Conservation (phyloP, 345 rosid species). For the Ceriops decandra region DNA sequence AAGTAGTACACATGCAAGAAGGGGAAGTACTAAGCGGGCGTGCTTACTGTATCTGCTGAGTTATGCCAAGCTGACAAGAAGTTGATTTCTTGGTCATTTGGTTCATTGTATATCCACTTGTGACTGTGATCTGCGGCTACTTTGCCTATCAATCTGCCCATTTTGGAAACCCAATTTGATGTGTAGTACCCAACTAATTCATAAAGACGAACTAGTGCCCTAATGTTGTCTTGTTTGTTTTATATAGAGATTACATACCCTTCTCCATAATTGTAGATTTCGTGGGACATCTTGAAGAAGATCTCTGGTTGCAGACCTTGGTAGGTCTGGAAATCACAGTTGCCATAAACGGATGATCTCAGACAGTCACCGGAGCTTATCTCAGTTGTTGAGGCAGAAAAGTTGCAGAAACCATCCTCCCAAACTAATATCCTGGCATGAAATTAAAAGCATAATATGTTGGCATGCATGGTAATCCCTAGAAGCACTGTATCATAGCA, state of each 20-base stretch:
- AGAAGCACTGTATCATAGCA: too few relatives aligned
- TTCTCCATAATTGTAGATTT: conserved; percentile 99
- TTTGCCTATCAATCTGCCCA: conserved; percentile 84
- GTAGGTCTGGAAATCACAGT: conserved; percentile 62
- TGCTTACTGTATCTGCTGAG: conserved; percentile 83
- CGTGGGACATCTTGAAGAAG: conserved; percentile 99
- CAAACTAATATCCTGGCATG: conserved; percentile 82
- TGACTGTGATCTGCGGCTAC: conserved; percentile 96
- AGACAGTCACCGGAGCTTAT: conserved; percentile 51
- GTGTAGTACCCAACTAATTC: too few relatives aligned
- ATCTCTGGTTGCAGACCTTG: conserved; percentile 97
- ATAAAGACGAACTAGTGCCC: too few relatives aligned
- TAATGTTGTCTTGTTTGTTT: too few relatives aligned
- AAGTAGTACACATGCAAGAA: too few relatives aligned
- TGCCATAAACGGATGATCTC: conserved; percentile 49
- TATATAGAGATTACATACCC: conserved; percentile 43
- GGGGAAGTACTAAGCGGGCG: not conserved
- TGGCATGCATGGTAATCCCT: not conserved
- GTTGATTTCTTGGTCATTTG: conserved; percentile 91
- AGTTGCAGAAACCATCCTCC: conserved; percentile 99
- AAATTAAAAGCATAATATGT: not conserved
- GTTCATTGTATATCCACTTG: conserved; percentile 94
- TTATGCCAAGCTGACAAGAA: conserved; percentile 94
- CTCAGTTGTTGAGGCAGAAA: conserved; percentile 68
- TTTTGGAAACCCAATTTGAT: not conserved